Evolutionary conservation across 768 basidiomycete genomes (phyloP), one percentile per base, ranked within the genome.

Genomic region (Hydnomerulius pinastri): DNA sequence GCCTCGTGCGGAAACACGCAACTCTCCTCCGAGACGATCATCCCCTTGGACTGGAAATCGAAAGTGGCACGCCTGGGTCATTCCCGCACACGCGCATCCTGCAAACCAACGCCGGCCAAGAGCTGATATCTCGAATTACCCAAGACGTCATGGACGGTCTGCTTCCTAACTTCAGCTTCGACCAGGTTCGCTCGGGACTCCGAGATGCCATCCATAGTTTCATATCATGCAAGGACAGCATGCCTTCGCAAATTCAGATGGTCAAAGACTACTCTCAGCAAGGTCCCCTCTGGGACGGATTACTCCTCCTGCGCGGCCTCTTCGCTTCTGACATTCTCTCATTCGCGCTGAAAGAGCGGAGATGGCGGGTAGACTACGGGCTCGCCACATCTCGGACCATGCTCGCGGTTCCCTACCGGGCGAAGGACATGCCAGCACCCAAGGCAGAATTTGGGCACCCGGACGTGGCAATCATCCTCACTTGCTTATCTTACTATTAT

Each of bases 321-420:
- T 41, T 73, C 17, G 59, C 65, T 6, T 54, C 53, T 0, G 72
- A 67, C 0, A 67, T 73, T 13, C 55, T 73, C 2, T 32, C 63
- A 12, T 65, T 63, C 38, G 63, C 57, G 5, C 54, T 73, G 21
- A 61, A 37, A 35, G 71, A 73, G 2, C 69, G 68, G 18, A 59
- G 73, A 20, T 73, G 71, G 71, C 48, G 73, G 2, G 73, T 75
- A 8, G 67, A 74, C 46, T 75, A 70, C 54, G 72, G 72, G 3
- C 67, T 69, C 13, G 52, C 70, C 33, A 60, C 50, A 6, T 5
- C 33, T 15, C 67, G 72, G 13, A 72, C 73, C 0, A 56, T 62
- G 57, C 54, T 73, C 4, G 72, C 72, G 0, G 73, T 73, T 1
- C 72, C 72, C 0, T 73, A 73, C 21, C 58, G 71, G 2, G 73